Conservation (phyloP, 2,329 filamentous ascomycete genomes). For the Aureobasidium namibiae region DNA sequence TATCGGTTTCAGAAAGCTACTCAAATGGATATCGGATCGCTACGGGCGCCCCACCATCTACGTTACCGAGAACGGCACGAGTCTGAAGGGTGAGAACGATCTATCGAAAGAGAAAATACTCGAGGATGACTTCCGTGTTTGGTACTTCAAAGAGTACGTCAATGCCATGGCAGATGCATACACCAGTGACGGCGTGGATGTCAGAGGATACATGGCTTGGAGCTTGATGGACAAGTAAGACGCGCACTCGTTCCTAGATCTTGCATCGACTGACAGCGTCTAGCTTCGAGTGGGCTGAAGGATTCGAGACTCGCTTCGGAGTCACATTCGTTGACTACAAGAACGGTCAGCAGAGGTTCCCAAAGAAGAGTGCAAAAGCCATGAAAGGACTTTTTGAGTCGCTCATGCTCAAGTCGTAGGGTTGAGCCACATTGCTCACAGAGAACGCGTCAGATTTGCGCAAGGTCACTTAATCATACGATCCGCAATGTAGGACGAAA, state of each 20-base stretch:
- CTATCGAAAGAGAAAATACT: slow-evolving; percentile 62
- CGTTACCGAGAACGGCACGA: slow-evolving; percentile 83
- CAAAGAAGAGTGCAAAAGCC: slow-evolving; percentile 74
- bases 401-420: neutral
- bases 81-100: slow-evolving; percentile 68
- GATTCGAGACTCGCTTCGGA: slow-evolving; percentile 78
- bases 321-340: slow-evolving; percentile 78
- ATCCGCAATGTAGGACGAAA: neutral
- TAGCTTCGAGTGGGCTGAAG: slow-evolving; percentile 90
- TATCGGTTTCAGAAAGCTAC: slow-evolving; percentile 66
- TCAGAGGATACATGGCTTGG: slow-evolving; percentile 77
- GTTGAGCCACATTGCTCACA: slow-evolving; percentile 39
- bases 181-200: slow-evolving; percentile 65
- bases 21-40: slow-evolving; percentile 69
- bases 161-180: slow-evolving; percentile 66
- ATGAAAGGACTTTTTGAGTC: slow-evolving; percentile 59
- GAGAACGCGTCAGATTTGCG: neutral
- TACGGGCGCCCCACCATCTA: slow-evolving; percentile 69
- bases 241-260: neutral
- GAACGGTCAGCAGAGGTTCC: slow-evolving; percentile 67
- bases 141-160: slow-evolving; percentile 74
- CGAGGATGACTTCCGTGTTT: slow-evolving; percentile 70
- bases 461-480: neutral
- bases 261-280: slow-evolving; percentile 25
- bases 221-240: slow-evolving; percentile 64